Evolutionary conservation across 352 stramenopile species (phyloP).

Genomic region (Globisporangium solare): DNA sequence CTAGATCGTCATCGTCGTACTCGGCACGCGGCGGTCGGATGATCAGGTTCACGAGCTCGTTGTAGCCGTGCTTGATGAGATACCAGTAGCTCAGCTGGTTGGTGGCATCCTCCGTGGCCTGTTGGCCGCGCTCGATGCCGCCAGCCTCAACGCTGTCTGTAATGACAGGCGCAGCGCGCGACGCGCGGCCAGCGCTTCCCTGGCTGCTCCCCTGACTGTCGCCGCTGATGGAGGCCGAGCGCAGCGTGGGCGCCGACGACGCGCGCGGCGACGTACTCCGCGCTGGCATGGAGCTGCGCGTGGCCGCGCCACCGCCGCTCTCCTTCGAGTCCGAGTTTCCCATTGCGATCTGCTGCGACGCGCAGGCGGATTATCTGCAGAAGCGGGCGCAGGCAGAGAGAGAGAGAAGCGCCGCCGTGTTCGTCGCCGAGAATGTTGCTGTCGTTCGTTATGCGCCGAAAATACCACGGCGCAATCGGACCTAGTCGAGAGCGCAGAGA

Average conservation of each 20-base stretch:
- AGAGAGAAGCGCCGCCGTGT: no score
- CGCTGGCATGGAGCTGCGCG: slow-evolving; percentile 8
- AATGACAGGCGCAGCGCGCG: not conserved
- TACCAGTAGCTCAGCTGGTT: slow-evolving; percentile 84
- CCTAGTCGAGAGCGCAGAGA: not conserved
- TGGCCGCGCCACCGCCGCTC: not conserved
- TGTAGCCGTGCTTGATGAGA: slow-evolving; percentile 87
- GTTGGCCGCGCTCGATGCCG: slow-evolving; percentile 68
- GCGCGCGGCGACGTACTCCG: slow-evolving; percentile 7
- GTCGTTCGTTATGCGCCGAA: not conserved
- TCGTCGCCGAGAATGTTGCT: not conserved
- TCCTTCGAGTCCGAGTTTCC: slow-evolving; percentile 10
- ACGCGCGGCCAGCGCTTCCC: not conserved
- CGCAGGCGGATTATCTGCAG: no score
- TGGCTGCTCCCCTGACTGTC: slow-evolving; percentile 5
- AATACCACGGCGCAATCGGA: not conserved
- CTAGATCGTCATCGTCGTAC: slow-evolving; percentile 91
- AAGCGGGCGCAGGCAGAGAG: no score
- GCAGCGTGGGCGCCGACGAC: slow-evolving; percentile 8
- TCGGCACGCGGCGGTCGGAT: slow-evolving; percentile 93
- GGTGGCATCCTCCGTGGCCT: slow-evolving; percentile 69
- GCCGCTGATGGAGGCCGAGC: slow-evolving; percentile 6
- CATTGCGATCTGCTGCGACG: slow-evolving; percentile 3
- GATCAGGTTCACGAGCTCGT: slow-evolving; percentile 96
- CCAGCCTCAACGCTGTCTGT: slow-evolving; percentile 33